Evolutionary conservation across 192 early-diverging fungal species (phyloP), one percentile per base, ranked within the genome.

Genomic region (Entomortierella beljakovae): DNA sequence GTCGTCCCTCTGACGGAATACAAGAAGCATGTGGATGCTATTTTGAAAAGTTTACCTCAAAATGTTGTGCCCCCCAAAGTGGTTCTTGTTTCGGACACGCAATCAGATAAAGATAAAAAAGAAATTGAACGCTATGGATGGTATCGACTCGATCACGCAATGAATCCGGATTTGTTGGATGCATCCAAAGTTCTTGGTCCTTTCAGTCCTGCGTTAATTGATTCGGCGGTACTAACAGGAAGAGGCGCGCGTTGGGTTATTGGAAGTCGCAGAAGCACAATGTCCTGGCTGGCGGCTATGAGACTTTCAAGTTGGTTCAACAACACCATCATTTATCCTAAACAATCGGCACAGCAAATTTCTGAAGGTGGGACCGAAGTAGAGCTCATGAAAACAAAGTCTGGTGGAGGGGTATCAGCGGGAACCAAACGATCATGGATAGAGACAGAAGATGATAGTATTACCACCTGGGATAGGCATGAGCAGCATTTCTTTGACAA

Each of bases 251-350:
- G 55, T 3, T 77, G 74, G 74, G 59, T 69, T 46, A 64, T 77
- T 63, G 74, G 74, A 33, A 63, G 59, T 51, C 59, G 66, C 8
- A 61, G 61, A 6, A 69, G 66, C 20, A 77, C 74, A 9, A 77
- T 77, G 74, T 77, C 66, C 4, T 77, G 74, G 74, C 38, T 77
- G 54, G 66, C 66, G 2, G 74, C 74, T 3, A 69, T 77, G 74
- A 54, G 66, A 6, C 46, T 62, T 6, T 28, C 53, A 4, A 64
- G 26, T 32, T 77, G 74, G 74, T 53, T 51, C 38, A 69, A 77
- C 2, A 0, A 22, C 10, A 63, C 59, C 6, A 69, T 77, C 15
- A 50, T 77, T 32, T 77, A 77, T 50, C 74, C 74, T 6, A 16
- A 9, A n/a, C 51, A 23, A 15, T 18, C 64, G 6, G 32, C 3